Conservation (phyloP, 176 grass and related monocot genomes). For the Chloris gayana region DNA sequence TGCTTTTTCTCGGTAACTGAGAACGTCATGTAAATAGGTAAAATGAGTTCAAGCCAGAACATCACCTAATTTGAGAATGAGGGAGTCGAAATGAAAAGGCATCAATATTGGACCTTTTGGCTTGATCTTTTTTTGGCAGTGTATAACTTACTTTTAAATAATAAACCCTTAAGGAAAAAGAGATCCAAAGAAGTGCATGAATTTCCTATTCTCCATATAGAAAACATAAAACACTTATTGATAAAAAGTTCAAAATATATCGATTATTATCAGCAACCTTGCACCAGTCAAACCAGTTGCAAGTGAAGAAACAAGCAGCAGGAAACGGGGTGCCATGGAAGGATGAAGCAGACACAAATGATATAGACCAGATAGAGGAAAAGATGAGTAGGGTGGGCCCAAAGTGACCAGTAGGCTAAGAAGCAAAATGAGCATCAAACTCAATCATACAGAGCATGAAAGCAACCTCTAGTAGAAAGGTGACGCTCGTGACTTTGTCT, state of each 20-base stretch:
- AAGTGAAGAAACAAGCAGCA: slow-evolving; percentile 41
- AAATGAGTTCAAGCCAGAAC: too few species aligned
- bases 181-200: not conserved
- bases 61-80: too few species aligned
- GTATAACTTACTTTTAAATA: not conserved
- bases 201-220: not conserved
- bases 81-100: not conserved
- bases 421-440: slow-evolving; percentile 34
- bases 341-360: slow-evolving; percentile 34
- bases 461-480: slow-evolving; percentile 19
- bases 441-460: slow-evolving; percentile 41
- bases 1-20: too few species aligned
- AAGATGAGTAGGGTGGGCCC: slow-evolving; percentile 33
- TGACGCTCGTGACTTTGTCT: slow-evolving; percentile 25
- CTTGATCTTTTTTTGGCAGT: not conserved
- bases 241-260: not conserved
- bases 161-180: not conserved
- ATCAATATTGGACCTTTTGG: not conserved
- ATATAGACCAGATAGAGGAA: slow-evolving; percentile 23
- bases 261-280: not conserved
- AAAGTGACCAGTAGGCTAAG: slow-evolving; percentile 37
- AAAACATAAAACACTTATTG: not conserved
- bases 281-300: slow-evolving; percentile 14
- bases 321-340: slow-evolving; percentile 24
- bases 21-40: too few species aligned